These are phyloP conservation scores for Dendrobium officinale DNA, from an alignment of 106 monocot species.

Conservation along the genomic window DNA sequence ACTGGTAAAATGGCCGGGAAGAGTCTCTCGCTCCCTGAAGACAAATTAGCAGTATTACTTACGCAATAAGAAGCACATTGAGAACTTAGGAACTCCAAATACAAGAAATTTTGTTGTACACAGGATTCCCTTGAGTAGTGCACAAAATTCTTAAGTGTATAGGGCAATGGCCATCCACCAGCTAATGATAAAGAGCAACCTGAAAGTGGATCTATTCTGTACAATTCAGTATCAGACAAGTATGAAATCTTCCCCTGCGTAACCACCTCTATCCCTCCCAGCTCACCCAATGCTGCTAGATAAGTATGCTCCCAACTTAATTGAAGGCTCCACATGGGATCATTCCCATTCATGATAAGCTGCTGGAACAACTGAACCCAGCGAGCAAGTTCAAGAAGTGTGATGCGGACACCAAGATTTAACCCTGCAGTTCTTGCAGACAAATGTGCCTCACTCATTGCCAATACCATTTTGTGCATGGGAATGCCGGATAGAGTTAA, in stretches of 20 bases:
- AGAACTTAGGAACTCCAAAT: conserved; percentile 54
- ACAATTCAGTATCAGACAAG: conserved; percentile 27
- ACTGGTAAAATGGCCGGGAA: conserved; percentile 34
- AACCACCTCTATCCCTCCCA: conserved; percentile 34
- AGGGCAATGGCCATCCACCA: conserved; percentile 67
- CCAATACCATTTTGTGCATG: conserved; percentile 34
- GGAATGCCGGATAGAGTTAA: conserved; percentile 59
- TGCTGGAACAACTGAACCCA: conserved; percentile 94
- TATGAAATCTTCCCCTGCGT: conserved; percentile 39
- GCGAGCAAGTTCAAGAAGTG: conserved; percentile 69
- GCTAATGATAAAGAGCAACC: conserved; percentile 50
- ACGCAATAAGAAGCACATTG: conserved; percentile 58
- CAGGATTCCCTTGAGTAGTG: conserved; percentile 67
- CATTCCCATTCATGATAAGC: conserved; percentile 73
- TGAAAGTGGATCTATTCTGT: conserved; percentile 11
- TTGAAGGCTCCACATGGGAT: conserved; percentile 74
- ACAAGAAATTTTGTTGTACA: conserved; percentile 55
- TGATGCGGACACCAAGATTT: conserved; percentile 54
- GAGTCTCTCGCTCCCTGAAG: conserved; percentile 4
- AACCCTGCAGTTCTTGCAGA: conserved; percentile 43
- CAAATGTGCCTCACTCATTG: conserved; percentile 75
- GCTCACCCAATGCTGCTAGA: conserved; percentile 76
- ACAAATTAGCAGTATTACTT: neutral
- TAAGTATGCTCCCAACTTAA: conserved; percentile 93
- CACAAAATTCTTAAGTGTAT: conserved; percentile 31